Conservation (phyloP, 148 eudicot species). For the Diospyros kaki region DNA sequence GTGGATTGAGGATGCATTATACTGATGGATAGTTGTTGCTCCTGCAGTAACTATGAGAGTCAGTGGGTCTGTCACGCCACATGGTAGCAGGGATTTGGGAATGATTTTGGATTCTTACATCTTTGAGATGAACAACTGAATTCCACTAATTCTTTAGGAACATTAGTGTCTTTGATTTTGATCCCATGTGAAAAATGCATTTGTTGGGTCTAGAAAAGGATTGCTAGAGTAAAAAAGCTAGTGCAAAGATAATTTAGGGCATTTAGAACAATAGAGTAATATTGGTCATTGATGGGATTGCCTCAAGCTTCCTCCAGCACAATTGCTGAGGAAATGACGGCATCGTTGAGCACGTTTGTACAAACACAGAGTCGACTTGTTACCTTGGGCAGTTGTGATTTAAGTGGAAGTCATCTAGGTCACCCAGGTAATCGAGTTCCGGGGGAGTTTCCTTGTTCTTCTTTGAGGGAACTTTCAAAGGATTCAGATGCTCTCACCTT, state of each 20-base stretch:
- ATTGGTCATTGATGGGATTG: conserved; percentile 51
- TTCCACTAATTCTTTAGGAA: background rate
- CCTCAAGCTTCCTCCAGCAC: conserved; percentile 52
- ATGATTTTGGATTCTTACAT: background rate
- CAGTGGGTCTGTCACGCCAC: conserved; percentile 11
- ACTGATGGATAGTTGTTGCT: conserved; percentile 29
- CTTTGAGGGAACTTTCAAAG: conserved; percentile 27
- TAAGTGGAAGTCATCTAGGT: conserved; percentile 28
- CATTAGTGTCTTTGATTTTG: background rate
- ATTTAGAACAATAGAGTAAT: conserved; percentile 3
- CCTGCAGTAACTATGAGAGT: conserved; percentile 14
- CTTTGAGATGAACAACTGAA: background rate
- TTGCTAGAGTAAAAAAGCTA: conserved; percentile 12
- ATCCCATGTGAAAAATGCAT: background rate
- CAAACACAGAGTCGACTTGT: conserved; percentile 18
- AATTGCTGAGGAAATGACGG: conserved; percentile 27
- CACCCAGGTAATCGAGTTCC: background rate
- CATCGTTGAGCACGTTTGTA: conserved; percentile 23
- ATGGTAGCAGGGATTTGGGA: conserved; percentile 6
- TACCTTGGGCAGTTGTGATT: conserved; percentile 31
- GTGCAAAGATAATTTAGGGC: conserved; percentile 1
- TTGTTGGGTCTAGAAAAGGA: background rate
- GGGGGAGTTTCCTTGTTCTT: conserved; percentile 26
- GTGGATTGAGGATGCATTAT: conserved; percentile 30
- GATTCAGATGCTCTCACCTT: conserved; percentile 20